Conservation (phyloP, 2,329 filamentous ascomycete genomes). For the Monascus ruber region DNA sequence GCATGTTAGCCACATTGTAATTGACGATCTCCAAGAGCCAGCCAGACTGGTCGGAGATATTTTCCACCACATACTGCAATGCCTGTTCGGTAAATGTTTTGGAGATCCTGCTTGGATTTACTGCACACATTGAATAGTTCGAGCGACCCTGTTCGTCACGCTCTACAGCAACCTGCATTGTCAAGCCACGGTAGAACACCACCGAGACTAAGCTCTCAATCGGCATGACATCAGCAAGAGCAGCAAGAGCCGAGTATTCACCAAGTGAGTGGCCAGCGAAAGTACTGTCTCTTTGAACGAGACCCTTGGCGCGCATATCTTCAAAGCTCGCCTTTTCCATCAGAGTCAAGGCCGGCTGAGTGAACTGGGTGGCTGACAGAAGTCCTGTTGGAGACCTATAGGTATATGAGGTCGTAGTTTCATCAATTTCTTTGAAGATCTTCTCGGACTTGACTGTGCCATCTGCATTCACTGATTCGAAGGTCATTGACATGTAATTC, state of each 20-base stretch:
- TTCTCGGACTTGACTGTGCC: conserved; percentile 94
- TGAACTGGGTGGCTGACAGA: conserved; percentile 95
- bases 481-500: conserved; percentile 99
- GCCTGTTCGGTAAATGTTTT: conserved; percentile 99
- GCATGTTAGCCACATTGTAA: conserved; percentile 65
- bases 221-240: conserved; percentile 97
- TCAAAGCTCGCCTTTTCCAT: conserved; percentile 99
- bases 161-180: conserved; percentile 98
- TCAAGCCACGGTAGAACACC: conserved; percentile 96
- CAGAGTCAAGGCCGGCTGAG: conserved; percentile 87
- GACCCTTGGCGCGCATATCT: conserved; percentile 94
- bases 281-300: conserved; percentile 90
- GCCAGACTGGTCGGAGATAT: conserved; percentile 81
- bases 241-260: conserved; percentile 94
- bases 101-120: conserved; percentile 95
- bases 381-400: conserved; percentile 92
- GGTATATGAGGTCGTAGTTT: conserved; percentile 89
- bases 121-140: conserved; percentile 98
- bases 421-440: conserved; percentile 97
- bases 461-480: conserved; percentile 90
- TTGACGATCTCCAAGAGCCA: conserved; percentile 99
- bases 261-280: conserved; percentile 97
- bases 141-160: conserved; percentile 85
- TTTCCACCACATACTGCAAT: conserved; percentile 91
- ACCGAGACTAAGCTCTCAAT: conserved; percentile 97